Evolutionary conservation across 2,329 filamentous ascomycete genomes (phyloP).

Genomic region (Didymella segeticola): DNA sequence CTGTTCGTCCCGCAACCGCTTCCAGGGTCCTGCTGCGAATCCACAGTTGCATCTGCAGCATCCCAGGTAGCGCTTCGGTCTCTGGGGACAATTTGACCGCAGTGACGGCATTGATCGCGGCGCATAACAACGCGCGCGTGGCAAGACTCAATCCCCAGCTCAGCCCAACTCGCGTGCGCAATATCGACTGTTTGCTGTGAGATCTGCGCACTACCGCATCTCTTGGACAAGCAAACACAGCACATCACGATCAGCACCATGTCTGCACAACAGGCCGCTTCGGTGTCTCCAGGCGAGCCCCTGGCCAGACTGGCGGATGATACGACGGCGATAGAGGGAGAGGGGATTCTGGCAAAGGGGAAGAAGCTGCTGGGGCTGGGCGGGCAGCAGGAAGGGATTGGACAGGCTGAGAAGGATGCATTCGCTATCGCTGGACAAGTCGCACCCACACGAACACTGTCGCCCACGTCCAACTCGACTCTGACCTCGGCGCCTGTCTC

Average conservation of each 20-base stretch:
- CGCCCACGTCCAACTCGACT: slow-evolving; percentile 13
- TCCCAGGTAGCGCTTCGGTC: slow-evolving; percentile 17
- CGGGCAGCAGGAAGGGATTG: slow-evolving; percentile 43
- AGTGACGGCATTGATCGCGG: slow-evolving; percentile 16
- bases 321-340: slow-evolving; percentile 25
- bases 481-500: slow-evolving; percentile 17
- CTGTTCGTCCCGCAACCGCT: not conserved
- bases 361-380: slow-evolving; percentile 49
- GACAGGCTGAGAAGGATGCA: slow-evolving; percentile 18
- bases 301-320: slow-evolving; percentile 8
- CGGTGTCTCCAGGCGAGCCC: slow-evolving; percentile 7
- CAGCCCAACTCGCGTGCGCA: not conserved
- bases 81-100: slow-evolving; percentile 5
- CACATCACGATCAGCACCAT: slow-evolving; percentile 4
- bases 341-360: slow-evolving; percentile 39
- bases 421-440: slow-evolving; percentile 18
- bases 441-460: slow-evolving; percentile 16
- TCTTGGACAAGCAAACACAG: not conserved
- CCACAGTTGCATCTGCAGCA: slow-evolving; percentile 7
- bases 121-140: slow-evolving; percentile 1
- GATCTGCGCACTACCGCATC: not conserved
- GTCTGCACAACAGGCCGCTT: slow-evolving; percentile 9
- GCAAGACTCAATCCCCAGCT: not conserved
- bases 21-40: slow-evolving; percentile 11
- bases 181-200: not conserved